phyloP scores from a whole-genome alignment of 495 filamentous ascomycete species.

The Glonium stellatum region DNA sequence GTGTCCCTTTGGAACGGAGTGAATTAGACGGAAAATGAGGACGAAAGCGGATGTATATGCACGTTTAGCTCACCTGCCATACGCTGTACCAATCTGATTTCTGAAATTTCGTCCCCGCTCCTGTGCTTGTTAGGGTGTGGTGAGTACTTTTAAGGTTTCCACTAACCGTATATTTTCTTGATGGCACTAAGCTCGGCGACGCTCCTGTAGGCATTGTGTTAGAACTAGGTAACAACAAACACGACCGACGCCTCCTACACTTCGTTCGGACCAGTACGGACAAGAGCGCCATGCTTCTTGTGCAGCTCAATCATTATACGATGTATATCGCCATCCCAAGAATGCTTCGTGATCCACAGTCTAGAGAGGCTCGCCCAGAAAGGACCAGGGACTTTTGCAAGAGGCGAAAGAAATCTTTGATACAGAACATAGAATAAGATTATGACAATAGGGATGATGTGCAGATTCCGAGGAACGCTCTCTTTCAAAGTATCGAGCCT shows the following conservation, averaged over 20 bases:
- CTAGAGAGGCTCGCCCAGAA: slow-evolving; percentile 25
- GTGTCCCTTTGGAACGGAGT: slow-evolving; percentile 17
- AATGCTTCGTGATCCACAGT: slow-evolving; percentile 31
- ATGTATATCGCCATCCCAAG: slow-evolving; percentile 29
- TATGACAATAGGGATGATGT: not conserved
- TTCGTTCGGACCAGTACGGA: slow-evolving; percentile 31
- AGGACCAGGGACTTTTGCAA: slow-evolving; percentile 29
- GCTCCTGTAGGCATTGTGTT: slow-evolving; percentile 8
- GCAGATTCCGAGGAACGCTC: not conserved
- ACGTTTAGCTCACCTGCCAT: slow-evolving; percentile 31
- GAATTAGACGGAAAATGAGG: not conserved
- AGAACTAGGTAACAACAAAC: not conserved
- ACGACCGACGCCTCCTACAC: slow-evolving; percentile 5
- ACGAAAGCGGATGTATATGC: not conserved
- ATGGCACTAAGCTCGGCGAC: slow-evolving; percentile 31
- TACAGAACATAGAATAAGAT: not conserved
- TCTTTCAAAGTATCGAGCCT: too few relatives aligned
- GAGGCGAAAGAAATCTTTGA: slow-evolving; percentile 9
- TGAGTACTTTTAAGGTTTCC: not conserved
- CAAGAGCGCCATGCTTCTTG: slow-evolving; percentile 24
- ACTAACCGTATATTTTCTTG: slow-evolving; percentile 31
- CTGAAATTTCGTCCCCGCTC: slow-evolving; percentile 31
- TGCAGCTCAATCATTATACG: slow-evolving; percentile 25
- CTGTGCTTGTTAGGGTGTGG: slow-evolving; percentile 1
- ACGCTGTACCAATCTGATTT: slow-evolving; percentile 35